Evolutionary conservation across 805 yeast species (phyloP), one percentile per base, ranked within the genome.

Genomic region (Isabelozyma gotoi): DNA sequence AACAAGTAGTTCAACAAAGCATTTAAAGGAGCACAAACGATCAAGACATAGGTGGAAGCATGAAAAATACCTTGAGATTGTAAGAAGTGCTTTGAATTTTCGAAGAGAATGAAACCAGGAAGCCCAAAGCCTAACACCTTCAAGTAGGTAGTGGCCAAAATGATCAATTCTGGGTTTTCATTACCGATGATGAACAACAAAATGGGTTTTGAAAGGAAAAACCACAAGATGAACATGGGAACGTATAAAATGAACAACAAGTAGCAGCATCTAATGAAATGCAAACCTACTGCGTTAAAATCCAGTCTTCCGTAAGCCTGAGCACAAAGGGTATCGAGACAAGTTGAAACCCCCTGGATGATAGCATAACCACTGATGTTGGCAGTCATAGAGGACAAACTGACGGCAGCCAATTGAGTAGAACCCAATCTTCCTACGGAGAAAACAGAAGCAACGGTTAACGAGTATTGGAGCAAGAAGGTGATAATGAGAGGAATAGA

Each of bases 51-150:
- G 0, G 91, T 85, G 8, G 90, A 82, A 6, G 92, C 92, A 60
- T 85, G 88, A 63, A 85, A 86, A 6, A 85, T 76, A 18, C 88
- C 88, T 66, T 86, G 92, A 38, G 88, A 77, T 61, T 86, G 92
- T 52, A 86, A 67, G 54, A 75, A 86, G 59, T 86, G 81, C 59
- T 85, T 85, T 39, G 84, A 81, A 50, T 83, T 81, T 63, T 86
- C 92, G 53, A 79, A 80, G n/a, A 80, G 53, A 20, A 85, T 81
- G 58, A 78, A 85, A 0, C 88, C 92, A 0, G 94, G 94, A 5
- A 85, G 70, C 21, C 92, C 92, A 40, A 80, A 62, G 4, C 81
- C 65, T 7, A 82, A 72, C 7, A 82, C 68, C 42, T 68, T 64
- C 44, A 86, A 65, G 58, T 85, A 86, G 29, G 59, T 57, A 2